Conservation (phyloP, 2,329 filamentous ascomycete species). For the Penicillium sclerotigenum region DNA sequence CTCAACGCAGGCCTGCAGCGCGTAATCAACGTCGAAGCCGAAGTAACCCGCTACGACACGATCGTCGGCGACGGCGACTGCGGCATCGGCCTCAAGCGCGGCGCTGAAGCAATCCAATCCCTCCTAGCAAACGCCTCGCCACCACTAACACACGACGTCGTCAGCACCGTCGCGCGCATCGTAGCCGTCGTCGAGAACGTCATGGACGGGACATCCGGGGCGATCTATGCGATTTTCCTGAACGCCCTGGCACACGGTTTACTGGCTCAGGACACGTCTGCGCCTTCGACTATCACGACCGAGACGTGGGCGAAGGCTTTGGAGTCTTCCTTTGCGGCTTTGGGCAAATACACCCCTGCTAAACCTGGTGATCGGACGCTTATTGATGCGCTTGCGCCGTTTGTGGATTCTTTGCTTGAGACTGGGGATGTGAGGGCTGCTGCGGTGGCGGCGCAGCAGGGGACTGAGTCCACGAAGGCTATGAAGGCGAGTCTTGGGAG, state of each 20-base stretch:
- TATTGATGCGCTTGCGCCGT: constrained; percentile 85
- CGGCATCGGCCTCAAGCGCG: constrained; percentile 78
- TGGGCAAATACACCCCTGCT: constrained; percentile 84
- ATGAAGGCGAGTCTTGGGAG: constrained; percentile 88
- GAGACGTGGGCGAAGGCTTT: constrained; percentile 66
- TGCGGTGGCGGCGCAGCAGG: constrained; percentile 69
- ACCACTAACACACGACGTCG: constrained; percentile 54
- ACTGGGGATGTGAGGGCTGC: constrained; percentile 68
- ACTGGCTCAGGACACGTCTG: constrained; percentile 50
- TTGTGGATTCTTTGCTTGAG: constrained; percentile 67
- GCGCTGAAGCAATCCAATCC: constrained; percentile 64
- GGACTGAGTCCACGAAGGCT: constrained; percentile 78
- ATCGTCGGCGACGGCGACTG: constrained; percentile 90
- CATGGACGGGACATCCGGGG: constrained; percentile 75
- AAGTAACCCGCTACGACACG: constrained; percentile 68
- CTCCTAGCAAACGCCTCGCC: constrained; percentile 40
- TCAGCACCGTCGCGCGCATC: constrained; percentile 59
- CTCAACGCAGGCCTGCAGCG: constrained; percentile 56
- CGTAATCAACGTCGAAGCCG: constrained; percentile 61
- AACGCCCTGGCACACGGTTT: constrained; percentile 75
- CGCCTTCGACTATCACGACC: constrained; percentile 46
- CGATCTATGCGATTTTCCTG: constrained; percentile 82
- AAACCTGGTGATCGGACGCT: constrained; percentile 85
- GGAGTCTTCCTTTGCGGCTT: constrained; percentile 64
- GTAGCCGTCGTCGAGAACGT: constrained; percentile 63